These are phyloP conservation scores for Raddia guianensis DNA, from an alignment of 176 grass and related monocot genomes.

Conservation along the genomic window DNA sequence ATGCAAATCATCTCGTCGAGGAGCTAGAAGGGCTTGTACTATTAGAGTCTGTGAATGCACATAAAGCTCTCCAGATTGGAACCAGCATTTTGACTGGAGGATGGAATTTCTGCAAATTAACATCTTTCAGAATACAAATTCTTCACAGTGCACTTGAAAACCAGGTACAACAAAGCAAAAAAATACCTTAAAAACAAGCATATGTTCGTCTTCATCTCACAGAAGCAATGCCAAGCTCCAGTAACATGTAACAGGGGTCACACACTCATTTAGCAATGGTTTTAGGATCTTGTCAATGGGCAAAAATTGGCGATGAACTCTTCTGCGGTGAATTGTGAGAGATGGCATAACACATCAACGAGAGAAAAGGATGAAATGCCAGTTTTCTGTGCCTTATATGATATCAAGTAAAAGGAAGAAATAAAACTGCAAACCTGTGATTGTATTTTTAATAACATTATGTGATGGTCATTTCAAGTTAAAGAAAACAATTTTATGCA, in stretches of 20 bases:
- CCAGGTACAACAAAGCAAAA: background rate
- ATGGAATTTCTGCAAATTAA: conserved; percentile 55
- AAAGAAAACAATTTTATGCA: conserved; percentile 14
- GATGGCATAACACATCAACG: background rate
- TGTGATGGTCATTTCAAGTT: background rate
- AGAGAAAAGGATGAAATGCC: background rate
- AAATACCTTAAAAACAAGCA: conserved; percentile 62
- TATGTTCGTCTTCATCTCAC: conserved; percentile 49
- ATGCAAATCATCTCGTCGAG: background rate
- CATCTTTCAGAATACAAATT: background rate
- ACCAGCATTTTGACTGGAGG: conserved; percentile 66
- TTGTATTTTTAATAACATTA: too few relatives aligned
- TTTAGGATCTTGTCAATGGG: conserved; percentile 64
- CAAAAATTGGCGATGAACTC: conserved; percentile 56
- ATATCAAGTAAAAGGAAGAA: background rate
- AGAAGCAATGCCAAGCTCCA: conserved; percentile 75
- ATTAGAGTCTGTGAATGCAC: conserved; percentile 35
- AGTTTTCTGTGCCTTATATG: background rate
- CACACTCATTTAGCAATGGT: conserved; percentile 66
- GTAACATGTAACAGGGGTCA: conserved; percentile 72
- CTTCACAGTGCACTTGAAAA: background rate
- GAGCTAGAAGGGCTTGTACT: background rate
- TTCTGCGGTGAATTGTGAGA: conserved; percentile 39
- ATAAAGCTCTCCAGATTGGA: conserved; percentile 70
- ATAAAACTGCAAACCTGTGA: background rate